Conservation (phyloP, 441 rosid genomes). For the Pelargonium cotyledonis region DNA sequence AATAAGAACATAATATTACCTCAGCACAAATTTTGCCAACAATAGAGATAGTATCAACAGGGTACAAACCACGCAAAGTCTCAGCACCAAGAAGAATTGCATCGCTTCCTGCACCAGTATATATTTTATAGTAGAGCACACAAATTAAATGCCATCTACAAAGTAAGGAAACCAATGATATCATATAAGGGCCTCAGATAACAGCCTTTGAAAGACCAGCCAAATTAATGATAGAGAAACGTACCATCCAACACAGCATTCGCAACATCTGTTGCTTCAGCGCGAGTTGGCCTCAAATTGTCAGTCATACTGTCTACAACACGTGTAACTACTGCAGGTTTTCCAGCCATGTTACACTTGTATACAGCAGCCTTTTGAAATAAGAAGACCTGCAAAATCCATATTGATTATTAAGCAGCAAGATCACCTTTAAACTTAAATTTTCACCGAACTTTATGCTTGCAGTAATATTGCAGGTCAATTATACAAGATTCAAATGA, state of each 20-base stretch:
- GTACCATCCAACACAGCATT: constrained; percentile 96
- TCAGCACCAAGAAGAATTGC: constrained; percentile 99
- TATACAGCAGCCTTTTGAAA: constrained; percentile 95
- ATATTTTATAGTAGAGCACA: not conserved
- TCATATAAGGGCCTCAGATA: not conserved
- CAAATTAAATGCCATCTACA: not conserved
- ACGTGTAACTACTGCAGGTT: constrained; percentile 95
- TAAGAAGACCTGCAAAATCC: constrained; percentile 66
- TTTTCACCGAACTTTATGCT: not conserved
- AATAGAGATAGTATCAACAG: constrained; percentile 80
- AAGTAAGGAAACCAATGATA: not conserved
- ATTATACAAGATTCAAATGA: not conserved
- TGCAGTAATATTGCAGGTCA: not conserved
- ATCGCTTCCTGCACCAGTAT: constrained; percentile 65
- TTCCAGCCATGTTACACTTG: constrained; percentile 98
- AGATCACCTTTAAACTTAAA: not conserved
- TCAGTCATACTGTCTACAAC: constrained; percentile 99
- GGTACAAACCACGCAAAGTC: constrained; percentile 90
- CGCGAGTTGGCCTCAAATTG: constrained; percentile 96
- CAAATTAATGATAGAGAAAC: constrained; percentile 10
- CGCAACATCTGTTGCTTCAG: constrained; percentile 98
- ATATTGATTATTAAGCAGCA: constrained; percentile 10
- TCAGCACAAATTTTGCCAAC: constrained; percentile 95
- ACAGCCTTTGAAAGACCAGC: not conserved
- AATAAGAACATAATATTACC: constrained; percentile 31